A percentile compares a stretch with the other conserved stretches of the same genome.
These are phyloP conservation scores for Patellaria atrata DNA, from an alignment of 495 filamentous ascomycete genomes.

Conservation along the genomic window DNA sequence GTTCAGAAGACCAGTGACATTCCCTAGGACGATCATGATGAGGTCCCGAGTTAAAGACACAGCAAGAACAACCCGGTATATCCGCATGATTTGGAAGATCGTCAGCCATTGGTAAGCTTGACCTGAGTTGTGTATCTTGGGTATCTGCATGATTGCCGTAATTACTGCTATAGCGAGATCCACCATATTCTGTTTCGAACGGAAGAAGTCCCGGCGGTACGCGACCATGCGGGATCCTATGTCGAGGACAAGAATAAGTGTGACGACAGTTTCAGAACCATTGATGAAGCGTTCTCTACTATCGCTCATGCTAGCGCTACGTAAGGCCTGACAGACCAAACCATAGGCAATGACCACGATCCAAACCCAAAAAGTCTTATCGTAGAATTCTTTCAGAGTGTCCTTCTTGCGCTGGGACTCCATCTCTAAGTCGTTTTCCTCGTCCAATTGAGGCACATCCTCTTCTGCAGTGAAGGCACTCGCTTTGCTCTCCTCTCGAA, in stretches of 20 bases:
- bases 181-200: conserved; percentile 54
- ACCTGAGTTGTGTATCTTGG: conserved; percentile 59
- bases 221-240: conserved; percentile 64
- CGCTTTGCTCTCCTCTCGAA: conserved; percentile 85
- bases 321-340: conserved; percentile 56
- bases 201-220: conserved; percentile 69
- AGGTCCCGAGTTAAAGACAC: conserved; percentile 74
- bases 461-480: conserved; percentile 82
- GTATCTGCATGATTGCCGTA: conserved; percentile 76
- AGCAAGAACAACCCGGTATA: conserved; percentile 83
- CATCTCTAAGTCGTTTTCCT: conserved; percentile 28
- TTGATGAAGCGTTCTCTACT: conserved; percentile 43
- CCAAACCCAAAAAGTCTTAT: conserved; percentile 66
- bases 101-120: conserved; percentile 79
- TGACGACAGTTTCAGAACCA: conserved; percentile 60
- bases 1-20: conserved; percentile 83
- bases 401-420: conserved; percentile 34
- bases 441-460: conserved; percentile 28
- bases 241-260: conserved; percentile 64
- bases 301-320: conserved; percentile 56
- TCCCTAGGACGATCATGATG: conserved; percentile 76
- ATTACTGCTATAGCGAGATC: conserved; percentile 68
- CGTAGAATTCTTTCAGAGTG: conserved; percentile 50
- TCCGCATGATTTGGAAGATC: conserved; percentile 81
- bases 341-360: conserved; percentile 63